These are phyloP conservation scores for Lachnellula subtilissima DNA, from an alignment of 2,329 filamentous ascomycete genomes.

Conservation along the genomic window DNA sequence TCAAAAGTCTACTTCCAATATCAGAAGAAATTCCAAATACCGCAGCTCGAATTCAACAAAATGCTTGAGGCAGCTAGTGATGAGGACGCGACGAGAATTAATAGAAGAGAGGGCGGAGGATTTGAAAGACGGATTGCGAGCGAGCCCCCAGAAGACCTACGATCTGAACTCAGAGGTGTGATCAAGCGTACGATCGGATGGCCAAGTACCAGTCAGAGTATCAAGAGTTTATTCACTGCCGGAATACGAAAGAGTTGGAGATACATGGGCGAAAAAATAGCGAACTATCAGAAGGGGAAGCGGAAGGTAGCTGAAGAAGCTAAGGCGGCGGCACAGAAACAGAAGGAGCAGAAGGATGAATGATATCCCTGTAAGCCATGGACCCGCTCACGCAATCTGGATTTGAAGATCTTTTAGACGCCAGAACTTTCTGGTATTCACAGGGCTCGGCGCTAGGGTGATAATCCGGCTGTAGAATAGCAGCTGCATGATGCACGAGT, in stretches of 20 bases:
- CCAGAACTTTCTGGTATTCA: background rate
- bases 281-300: conserved; percentile 48
- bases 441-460: background rate
- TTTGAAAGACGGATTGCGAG: conserved; percentile 83
- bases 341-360: conserved; percentile 3
- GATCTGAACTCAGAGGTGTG: conserved; percentile 64
- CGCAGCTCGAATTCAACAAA: conserved; percentile 73
- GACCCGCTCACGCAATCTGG: no score
- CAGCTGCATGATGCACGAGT: background rate
- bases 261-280: conserved; percentile 79
- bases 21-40: conserved; percentile 83
- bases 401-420: no score
- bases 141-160: conserved; percentile 62
- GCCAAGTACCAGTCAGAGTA: conserved; percentile 82
- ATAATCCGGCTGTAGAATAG: background rate
- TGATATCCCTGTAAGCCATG: background rate
- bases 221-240: conserved; percentile 79
- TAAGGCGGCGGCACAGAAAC: background rate
- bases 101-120: conserved; percentile 69
- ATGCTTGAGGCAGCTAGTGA: conserved; percentile 77
- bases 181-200: conserved; percentile 87
- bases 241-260: conserved; percentile 65
- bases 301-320: conserved; percentile 18
- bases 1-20: conserved; percentile 92
- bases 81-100: conserved; percentile 63